Conservation (phyloP, 2,329 filamentous ascomycete genomes). For the Chaetomiaceae sp. region DNA sequence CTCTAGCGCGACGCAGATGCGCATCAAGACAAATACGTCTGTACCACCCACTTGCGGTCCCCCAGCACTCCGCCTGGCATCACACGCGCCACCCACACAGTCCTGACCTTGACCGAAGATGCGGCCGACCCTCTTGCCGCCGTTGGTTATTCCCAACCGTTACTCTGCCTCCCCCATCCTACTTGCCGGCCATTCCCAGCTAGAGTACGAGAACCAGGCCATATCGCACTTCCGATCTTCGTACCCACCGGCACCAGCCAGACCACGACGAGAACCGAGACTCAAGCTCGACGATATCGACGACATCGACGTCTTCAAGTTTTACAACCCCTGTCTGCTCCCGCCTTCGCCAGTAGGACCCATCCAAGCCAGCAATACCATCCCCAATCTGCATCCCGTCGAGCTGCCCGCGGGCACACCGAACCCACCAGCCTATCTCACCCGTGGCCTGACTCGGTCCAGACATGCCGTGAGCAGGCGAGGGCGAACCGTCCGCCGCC, state of each 20-base stretch:
- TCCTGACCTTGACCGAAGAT: not conserved
- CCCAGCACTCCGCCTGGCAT: not conserved
- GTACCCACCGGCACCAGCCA: too few relatives aligned
- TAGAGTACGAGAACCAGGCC: not conserved
- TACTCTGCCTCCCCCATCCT: not conserved
- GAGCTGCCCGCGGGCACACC: not conserved
- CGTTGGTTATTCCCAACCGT: constrained; percentile 2
- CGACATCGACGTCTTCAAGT: constrained; percentile 16
- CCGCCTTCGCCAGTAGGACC: constrained; percentile 6
- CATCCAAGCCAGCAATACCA: not conserved
- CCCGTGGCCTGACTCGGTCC: not conserved
- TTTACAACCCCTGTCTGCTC: constrained; percentile 18
- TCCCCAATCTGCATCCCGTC: not conserved
- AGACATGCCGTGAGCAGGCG: not conserved
- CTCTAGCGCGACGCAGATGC: not conserved
- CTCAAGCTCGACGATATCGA: constrained; percentile 1
- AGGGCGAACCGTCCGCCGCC: not conserved
- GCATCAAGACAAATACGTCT: constrained; percentile 1
- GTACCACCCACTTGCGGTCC: not conserved
- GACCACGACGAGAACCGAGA: not conserved
- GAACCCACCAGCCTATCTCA: not conserved
- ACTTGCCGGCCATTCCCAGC: not conserved
- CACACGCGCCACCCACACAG: not conserved
- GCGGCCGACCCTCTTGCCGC: constrained; percentile 6
- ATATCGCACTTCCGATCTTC: not conserved